Percentiles rank a stretch among this genome's conserved stretches.
These are phyloP conservation scores for Porcisia deanei DNA, from an alignment of 208 protist species.

Conservation along the genomic window DNA sequence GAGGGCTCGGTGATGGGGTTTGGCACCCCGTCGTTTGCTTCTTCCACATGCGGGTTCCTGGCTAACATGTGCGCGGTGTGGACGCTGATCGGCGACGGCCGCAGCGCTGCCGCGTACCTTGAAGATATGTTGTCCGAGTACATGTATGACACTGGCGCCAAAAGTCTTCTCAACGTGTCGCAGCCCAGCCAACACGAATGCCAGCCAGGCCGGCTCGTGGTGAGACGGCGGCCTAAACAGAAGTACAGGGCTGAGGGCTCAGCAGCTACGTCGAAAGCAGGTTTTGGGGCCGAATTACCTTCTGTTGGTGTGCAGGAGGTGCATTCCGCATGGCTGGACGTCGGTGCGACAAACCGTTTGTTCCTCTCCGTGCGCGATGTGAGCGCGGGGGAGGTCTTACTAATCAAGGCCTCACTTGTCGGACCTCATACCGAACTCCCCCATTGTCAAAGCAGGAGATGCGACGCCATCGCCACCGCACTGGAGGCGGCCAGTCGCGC, in stretches of 20 bases:
- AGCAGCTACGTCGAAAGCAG: neutral
- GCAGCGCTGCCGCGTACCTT: slow-evolving; percentile 64
- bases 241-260: neutral
- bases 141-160: slow-evolving; percentile 54
- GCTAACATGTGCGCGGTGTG: slow-evolving; percentile 35
- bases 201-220: slow-evolving; percentile 17
- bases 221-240: slow-evolving; percentile 26
- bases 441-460: neutral
- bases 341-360: slow-evolving; percentile 24
- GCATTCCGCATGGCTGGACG: slow-evolving; percentile 57
- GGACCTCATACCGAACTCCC: slow-evolving; percentile 12
- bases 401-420: slow-evolving; percentile 45
- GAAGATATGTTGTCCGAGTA: slow-evolving; percentile 68
- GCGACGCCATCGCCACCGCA: neutral
- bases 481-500: neutral
- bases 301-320: slow-evolving; percentile 27
- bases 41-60: neutral
- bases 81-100: slow-evolving; percentile 66
- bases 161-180: slow-evolving; percentile 36
- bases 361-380: slow-evolving; percentile 49
- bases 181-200: slow-evolving; percentile 24
- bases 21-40: neutral
- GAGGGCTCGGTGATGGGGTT: neutral
- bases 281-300: neutral
- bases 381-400: slow-evolving; percentile 60